Evolutionary conservation across 805 yeast species (phyloP).

Genomic region (Suhomyces pyralidae): DNA sequence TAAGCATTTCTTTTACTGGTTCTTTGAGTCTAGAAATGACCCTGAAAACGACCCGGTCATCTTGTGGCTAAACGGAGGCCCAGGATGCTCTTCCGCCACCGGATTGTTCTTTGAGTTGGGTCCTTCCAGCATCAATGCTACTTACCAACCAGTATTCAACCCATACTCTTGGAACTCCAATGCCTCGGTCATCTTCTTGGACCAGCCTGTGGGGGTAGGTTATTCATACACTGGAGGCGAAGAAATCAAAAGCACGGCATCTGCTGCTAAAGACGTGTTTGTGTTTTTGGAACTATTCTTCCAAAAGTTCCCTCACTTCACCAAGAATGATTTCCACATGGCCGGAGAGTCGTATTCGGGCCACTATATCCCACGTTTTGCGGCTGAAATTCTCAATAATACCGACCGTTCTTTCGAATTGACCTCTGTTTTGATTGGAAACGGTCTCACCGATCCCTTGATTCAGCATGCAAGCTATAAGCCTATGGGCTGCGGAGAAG

Average conservation of each 20-base stretch:
- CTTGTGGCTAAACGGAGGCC: constrained; percentile 34
- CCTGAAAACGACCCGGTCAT: constrained; percentile 31
- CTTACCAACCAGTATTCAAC: constrained; percentile 23
- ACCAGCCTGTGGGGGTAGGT: constrained; percentile 27
- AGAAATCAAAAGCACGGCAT: constrained; percentile 12
- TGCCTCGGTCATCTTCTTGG: constrained; percentile 26
- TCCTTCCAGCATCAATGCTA: constrained; percentile 22
- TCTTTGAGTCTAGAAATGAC: constrained; percentile 32
- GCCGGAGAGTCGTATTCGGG: constrained; percentile 27
- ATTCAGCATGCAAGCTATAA: constrained; percentile 38
- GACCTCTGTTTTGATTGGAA: constrained; percentile 41
- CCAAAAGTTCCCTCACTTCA: constrained; percentile 22
- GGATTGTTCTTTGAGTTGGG: constrained; percentile 33
- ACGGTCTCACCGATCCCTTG: constrained; percentile 44
- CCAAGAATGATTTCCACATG: constrained; percentile 20
- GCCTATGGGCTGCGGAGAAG: constrained; percentile 48
- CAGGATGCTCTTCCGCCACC: constrained; percentile 29
- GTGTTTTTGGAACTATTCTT: constrained; percentile 24
- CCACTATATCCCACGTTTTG: constrained; percentile 24
- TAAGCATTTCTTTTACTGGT: constrained; percentile 32
- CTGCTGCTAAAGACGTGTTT: constrained; percentile 21
- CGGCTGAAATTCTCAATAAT: constrained; percentile 18
- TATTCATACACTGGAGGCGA: constrained; percentile 21
- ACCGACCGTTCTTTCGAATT: constrained; percentile 28
- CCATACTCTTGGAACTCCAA: constrained; percentile 30